Conservation (phyloP, 768 basidiomycete species). For the Terana coerulea region DNA sequence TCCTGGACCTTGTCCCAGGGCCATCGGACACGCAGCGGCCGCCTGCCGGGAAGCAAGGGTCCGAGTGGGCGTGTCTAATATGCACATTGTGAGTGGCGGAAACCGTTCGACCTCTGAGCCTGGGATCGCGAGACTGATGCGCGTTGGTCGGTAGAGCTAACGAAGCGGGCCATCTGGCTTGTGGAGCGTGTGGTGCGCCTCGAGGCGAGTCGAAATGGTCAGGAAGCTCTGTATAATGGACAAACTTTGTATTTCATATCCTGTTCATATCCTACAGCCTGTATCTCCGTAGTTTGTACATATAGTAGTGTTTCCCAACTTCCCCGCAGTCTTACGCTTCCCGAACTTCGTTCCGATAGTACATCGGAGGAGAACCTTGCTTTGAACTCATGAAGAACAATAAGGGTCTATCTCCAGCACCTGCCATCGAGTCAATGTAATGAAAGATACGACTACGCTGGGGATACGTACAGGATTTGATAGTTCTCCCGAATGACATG, state of each 20-base stretch:
- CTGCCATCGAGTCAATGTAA: conserved; percentile 22
- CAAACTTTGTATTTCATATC: too few relatives aligned
- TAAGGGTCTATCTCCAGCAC: conserved; percentile 31
- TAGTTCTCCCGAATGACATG: conserved; percentile 36
- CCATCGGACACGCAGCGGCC: neutral
- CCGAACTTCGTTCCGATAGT: too few relatives aligned
- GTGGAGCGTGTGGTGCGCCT: conserved; percentile 57
- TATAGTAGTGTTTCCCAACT: too few relatives aligned
- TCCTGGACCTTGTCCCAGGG: neutral
- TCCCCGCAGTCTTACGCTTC: too few relatives aligned
- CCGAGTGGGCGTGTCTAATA: conserved; percentile 49
- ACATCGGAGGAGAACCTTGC: neutral
- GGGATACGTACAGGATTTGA: conserved; percentile 36
- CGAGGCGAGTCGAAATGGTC: conserved; percentile 35
- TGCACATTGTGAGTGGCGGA: conserved; percentile 58
- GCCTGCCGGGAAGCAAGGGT: neutral
- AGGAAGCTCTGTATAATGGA: conserved; percentile 3
- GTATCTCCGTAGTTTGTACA: too few relatives aligned
- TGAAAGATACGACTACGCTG: neutral
- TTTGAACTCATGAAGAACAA: neutral
- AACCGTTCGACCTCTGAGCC: neutral
- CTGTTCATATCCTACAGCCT: too few relatives aligned
- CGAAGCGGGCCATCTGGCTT: conserved; percentile 31
- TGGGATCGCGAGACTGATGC: too few relatives aligned
- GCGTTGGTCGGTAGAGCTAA: conserved; percentile 4